Base-by-base conservation (phyloP, 1,284 basidiomycete genomes). In the Vanrija pseudolonga region DNA sequence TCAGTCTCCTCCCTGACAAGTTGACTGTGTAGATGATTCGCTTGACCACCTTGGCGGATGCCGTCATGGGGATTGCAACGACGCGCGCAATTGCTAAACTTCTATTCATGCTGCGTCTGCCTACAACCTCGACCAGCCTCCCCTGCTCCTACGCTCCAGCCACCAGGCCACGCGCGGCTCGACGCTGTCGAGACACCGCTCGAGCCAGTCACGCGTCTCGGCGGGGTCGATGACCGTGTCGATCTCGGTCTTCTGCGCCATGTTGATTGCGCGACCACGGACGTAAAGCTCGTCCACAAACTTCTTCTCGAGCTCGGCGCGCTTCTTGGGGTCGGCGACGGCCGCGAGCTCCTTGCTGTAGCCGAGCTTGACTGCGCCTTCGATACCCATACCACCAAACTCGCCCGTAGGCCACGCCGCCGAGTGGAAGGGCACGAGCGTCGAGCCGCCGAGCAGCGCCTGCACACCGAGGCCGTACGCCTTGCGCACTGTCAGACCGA, bases 331-430 rank as follows among this genome's bases (percentile, higher is more conserved):
- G 23, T 60, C 58, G 2, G 49, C n/a, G 22, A 60, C 54, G 4
- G 52, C 55, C 32, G 43, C 58, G n/a, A 60, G 58, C 52, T 60
- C 58, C 50, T 57, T 60, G 24, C 40, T 50, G 51, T 57, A 54
- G 26, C 58, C 58, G 36, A 60, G 58, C 50, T 56, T 56, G 52
- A 60, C 53, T 7, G 58, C 58, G 20, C 58, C 58, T 44, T 60
- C 58, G 52, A 60, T 56, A 23, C 58, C 58, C 58, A 60, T 60
- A n/a, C 55, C 55, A 0, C 55, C 55, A 45, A 60, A 60, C 55
- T 60, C 58, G 52, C 58, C 58, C 4, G 43, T 54, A 3, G 58
- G 58, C 58, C 58, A 60, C 11, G 58, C 55, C 17, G 51, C 58
- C 4, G 44, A 48, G 44, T 44, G 36, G 55, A 55, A 54, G 0